Base-by-base conservation (phyloP, 163 green algal genomes). In the Chlorella variabilis region DNA sequence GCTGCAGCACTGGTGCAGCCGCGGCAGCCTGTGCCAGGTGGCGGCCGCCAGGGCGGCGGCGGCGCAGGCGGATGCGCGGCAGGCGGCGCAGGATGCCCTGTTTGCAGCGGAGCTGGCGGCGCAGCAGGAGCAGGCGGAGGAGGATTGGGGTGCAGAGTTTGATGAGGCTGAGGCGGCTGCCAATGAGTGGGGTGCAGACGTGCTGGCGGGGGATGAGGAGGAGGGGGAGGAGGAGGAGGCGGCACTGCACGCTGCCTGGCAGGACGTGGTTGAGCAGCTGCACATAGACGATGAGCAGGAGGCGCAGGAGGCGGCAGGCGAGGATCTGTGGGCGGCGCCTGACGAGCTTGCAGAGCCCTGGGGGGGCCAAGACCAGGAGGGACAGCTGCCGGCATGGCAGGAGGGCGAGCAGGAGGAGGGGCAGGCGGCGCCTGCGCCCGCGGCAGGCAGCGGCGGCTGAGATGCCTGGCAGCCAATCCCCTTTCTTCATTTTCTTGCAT, bases 121-220 rank as follows among this genome's bases (percentile, higher is more conserved):
- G 29, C 67, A 75, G 67, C 41, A 75, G 11, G 41, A 75, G 41
- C 67, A 75, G 67, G 67, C 67, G 15, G 67, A 54, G 29, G 67
- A 58, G 67, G 67, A 75, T 27, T 75, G 67, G 67, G 67, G 31
- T 6, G 67, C 67, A 2, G 67, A 38, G 27, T 75, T 75, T 29
- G 67, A 75, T n/a, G 67, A 38, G 2, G 67, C 67, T 1, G 67
- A 75, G 65, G 65, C 38, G 17, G 59, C 59, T 17, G 59, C 59
- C 7, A 67, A 67, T 67, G 59, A 67, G 54, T n/a, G 54, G 23
- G 54, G 54, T 63, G 54, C 18, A n/a, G 54, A 15, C 23, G 27
- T 54, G 45, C 45, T 23, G 45, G 45, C 15, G 45, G 45, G 45
- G 29, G 62, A 48, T n/a, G 62, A 70, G 34, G 62, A 45, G 65